These are phyloP conservation scores for Carex scoparia DNA, from an alignment of 176 grass and related monocot genomes.

Conservation along the genomic window DNA sequence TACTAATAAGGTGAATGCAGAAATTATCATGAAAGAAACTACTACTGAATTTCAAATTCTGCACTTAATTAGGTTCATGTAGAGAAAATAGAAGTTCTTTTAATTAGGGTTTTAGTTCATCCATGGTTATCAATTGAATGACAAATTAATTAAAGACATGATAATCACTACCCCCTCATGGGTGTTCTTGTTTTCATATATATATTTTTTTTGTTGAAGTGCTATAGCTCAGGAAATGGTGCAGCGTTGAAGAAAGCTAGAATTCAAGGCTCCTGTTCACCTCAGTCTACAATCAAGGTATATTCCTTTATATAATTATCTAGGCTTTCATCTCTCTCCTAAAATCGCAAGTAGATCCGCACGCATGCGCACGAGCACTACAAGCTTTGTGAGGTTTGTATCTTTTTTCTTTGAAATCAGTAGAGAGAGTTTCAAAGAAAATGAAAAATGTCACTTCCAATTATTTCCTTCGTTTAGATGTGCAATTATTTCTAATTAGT, in stretches of 20 bases:
- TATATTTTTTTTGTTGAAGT: conserved; percentile 26
- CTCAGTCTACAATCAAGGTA: conserved; percentile 83
- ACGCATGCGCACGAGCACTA: neutral
- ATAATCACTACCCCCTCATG: neutral
- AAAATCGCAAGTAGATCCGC: neutral
- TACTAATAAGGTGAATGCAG: neutral
- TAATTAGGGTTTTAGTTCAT: conserved; percentile 14
- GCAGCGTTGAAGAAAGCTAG: conserved; percentile 92
- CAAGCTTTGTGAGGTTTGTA: neutral
- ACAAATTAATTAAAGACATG: neutral
- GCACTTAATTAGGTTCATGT: conserved; percentile 9
- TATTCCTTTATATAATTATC: conserved; percentile 33
- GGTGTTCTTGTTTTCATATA: neutral
- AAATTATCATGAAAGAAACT: neutral
- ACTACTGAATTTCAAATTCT: neutral
- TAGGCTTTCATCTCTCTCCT: conserved; percentile 45
- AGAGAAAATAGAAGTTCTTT: conserved; percentile 27
- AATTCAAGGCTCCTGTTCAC: conserved; percentile 57
- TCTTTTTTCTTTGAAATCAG: neutral
- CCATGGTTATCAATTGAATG: neutral
- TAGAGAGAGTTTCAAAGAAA: neutral
- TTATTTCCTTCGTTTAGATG: neutral
- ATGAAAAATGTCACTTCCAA: neutral
- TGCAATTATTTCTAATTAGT: neutral
- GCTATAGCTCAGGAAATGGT: conserved; percentile 65